Percentiles rank a stretch among this genome's conserved stretches.
Evolutionary conservation across 106 monocot genomes (phyloP).

Genomic region (Triglochin maritima): DNA sequence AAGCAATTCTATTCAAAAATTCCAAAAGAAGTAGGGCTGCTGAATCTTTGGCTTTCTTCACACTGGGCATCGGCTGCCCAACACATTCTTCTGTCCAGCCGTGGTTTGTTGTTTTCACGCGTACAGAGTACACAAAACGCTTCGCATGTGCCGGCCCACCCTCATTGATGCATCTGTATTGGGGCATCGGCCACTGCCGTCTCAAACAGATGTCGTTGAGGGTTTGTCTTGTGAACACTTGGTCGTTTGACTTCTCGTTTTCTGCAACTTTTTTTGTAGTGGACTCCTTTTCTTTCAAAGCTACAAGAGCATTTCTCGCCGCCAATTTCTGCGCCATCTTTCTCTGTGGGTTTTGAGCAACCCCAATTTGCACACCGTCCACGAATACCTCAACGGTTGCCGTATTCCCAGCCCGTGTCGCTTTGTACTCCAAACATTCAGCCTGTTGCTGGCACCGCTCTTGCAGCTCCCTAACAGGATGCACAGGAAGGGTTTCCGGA

Average conservation of each 20-base stretch:
- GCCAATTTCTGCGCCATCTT: conserved; percentile 99
- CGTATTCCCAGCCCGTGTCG: conserved; percentile 51
- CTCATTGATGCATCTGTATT: conserved; percentile 83
- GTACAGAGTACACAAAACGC: conserved; percentile 76
- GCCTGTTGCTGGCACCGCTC: conserved; percentile 95
- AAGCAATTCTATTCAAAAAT: conserved; percentile 39
- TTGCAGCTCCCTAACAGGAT: conserved; percentile 95
- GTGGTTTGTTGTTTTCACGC: conserved; percentile 71
- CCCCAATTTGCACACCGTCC: conserved; percentile 78
- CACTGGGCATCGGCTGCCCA: conserved; percentile 96
- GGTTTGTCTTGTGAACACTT: conserved; percentile 78
- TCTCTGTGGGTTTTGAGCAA: conserved; percentile 92
- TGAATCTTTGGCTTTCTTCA: conserved; percentile 99
- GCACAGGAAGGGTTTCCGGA: conserved; percentile 91
- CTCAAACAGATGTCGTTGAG: conserved; percentile 87
- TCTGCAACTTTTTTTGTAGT: conserved; percentile 25
- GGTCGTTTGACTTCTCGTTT: conserved; percentile 38
- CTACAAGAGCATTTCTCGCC: conserved; percentile 71
- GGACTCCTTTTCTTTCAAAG: conserved; percentile 66
- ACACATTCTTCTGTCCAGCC: conserved; percentile 97
- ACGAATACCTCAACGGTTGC: conserved; percentile 89
- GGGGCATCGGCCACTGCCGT: conserved; percentile 95
- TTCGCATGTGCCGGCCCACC: conserved; percentile 95
- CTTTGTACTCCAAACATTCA: conserved; percentile 86
- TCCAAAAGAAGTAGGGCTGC: conserved; percentile 83